Base-by-base conservation (phyloP, 1,139 yeast genomes). In the Sugiyamaella novakii region DNA sequence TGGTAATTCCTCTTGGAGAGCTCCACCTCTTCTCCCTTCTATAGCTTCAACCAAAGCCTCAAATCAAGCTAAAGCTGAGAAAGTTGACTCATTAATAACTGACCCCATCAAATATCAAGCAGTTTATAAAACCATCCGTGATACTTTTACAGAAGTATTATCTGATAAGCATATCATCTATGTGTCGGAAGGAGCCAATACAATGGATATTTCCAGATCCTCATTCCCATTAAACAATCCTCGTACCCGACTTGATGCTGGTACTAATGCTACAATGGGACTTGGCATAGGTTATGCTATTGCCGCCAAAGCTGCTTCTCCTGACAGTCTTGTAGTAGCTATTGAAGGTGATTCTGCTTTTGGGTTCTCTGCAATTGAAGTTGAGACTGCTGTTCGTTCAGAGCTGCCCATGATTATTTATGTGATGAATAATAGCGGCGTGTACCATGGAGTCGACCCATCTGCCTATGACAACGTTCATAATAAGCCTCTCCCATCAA, bases 211-310 rank as follows among this genome's bases (percentile, higher is more conserved):
- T 31, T 80, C 86, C 1, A 70, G 87, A 41, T 70, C 80, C 4
- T 75, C 83, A 0, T 81, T 82, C 61, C 77, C 80, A 3, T 70
- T 81, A 39, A 64, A 68, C n/a, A 55, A 57, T 3, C 83, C 87
- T 0, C 74, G 75, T 52, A 75, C 71, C 12, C 66, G 86, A 25
- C 65, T 82, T 18, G 87, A 82, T 57, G 85, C 86, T 2, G 87
- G 87, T 1, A 81, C 87, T 0, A 80, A 80, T 63, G 87, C 86
- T 1, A 81, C 87, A 0, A 82, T 83, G 87, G 87, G 87, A 2
- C 71, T 81, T 24, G 87, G 87, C 0, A 53, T 81, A 25, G 86
- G 84, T 0, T 82, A 82, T 57, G 83, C 84, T 1, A 77, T 82
- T 53, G 80, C 85, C 1, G 77, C 86, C 5, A 80, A 79, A 55